phyloP scores from a whole-genome alignment of 305 asterid genomes.

The Fraxinus dipetala region DNA sequence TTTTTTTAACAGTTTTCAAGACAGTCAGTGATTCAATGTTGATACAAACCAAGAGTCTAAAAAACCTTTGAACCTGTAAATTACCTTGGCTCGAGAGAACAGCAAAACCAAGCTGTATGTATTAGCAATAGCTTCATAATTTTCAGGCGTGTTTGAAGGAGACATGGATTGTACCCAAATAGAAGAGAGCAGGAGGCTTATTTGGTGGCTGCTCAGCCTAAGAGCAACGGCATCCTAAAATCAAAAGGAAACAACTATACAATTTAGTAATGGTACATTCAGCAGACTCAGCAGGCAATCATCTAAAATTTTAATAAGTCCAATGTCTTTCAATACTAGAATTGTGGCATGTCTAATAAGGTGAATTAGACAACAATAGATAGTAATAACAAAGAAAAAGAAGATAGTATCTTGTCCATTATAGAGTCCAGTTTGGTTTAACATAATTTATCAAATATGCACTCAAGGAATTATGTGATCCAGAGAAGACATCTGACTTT shows the following conservation, averaged over 20 bases:
- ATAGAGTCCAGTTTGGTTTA: background rate
- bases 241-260: background rate
- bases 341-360: background rate
- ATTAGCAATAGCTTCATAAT: slow-evolving; percentile 95
- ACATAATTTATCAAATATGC: background rate
- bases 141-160: slow-evolving; percentile 82
- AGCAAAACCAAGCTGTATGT: slow-evolving; percentile 85
- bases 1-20: background rate
- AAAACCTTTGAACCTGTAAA: slow-evolving; percentile 6
- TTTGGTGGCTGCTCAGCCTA: slow-evolving; percentile 94
- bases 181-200: slow-evolving; percentile 75
- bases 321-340: background rate
- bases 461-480: background rate
- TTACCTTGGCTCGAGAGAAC: slow-evolving; percentile 92
- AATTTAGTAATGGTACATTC: background rate
- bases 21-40: background rate
- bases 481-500: background rate
- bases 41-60: background rate
- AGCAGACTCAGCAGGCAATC: background rate
- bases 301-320: background rate
- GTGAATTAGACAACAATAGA: background rate
- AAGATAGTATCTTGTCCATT: background rate
- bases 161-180: slow-evolving; percentile 84
- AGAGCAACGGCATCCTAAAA: slow-evolving; percentile 72
- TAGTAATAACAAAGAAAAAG: background rate